Evolutionary conservation across 2,329 filamentous ascomycete species (phyloP).

Genomic region (Beauveria sp.): DNA sequence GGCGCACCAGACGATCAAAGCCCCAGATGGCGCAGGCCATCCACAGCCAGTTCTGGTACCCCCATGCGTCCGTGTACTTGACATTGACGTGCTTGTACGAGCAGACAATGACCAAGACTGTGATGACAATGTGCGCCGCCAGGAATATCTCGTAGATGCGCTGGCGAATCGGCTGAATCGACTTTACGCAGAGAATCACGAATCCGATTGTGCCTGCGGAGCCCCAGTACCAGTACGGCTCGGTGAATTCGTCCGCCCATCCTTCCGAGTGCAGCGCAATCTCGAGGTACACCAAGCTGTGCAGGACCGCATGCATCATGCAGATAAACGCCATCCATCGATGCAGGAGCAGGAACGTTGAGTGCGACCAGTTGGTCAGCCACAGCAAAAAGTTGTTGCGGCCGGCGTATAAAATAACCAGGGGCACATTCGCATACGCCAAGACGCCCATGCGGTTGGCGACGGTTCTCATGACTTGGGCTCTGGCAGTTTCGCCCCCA

Average conservation of each 20-base stretch:
- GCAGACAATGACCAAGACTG: conserved; percentile 32
- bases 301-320: conserved; percentile 36
- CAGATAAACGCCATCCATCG: conserved; percentile 39
- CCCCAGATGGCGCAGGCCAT: conserved; percentile 22
- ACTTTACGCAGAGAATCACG: conserved; percentile 24
- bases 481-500: conserved; percentile 17
- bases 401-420: conserved; percentile 35
- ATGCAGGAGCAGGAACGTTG: conserved; percentile 38
- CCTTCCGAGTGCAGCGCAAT: conserved; percentile 22
- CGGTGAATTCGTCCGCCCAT: conserved; percentile 20
- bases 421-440: conserved; percentile 31
- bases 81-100: conserved; percentile 34
- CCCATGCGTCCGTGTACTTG: conserved; percentile 29
- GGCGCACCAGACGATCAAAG: conserved; percentile 21
- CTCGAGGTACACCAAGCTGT: conserved; percentile 34
- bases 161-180: conserved; percentile 28
- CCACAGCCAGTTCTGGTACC: conserved; percentile 31
- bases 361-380: conserved; percentile 38
- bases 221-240: conserved; percentile 37
- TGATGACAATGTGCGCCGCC: conserved; percentile 31
- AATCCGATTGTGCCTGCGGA: conserved; percentile 29
- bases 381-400: conserved; percentile 41
- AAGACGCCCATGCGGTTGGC: conserved; percentile 33
- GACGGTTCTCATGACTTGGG: conserved; percentile 27
- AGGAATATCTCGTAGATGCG: conserved; percentile 37